phyloP scores from a whole-genome alignment of 768 basidiomycete species.

The Boletus rex-veris region DNA sequence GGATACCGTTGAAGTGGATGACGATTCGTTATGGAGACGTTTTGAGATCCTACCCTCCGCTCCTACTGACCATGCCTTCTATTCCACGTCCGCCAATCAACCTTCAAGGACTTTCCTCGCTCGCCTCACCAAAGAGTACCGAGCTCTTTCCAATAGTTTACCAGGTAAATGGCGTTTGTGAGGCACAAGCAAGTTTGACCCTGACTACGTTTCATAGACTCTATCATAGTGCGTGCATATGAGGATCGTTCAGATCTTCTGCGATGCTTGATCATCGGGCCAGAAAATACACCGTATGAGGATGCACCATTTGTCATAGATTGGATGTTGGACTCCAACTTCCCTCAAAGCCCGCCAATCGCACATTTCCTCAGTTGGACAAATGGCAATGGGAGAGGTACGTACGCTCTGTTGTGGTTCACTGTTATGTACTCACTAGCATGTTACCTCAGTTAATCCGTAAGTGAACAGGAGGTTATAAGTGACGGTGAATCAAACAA shows the following conservation, averaged over 20 bases:
- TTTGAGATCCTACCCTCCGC: conserved; percentile 76
- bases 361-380: conserved; percentile 95
- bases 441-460: conserved; percentile 59
- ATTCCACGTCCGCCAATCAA: conserved; percentile 53
- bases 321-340: conserved; percentile 84
- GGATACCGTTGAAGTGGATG: conserved; percentile 30
- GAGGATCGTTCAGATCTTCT: conserved; percentile 87
- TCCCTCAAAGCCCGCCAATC: conserved; percentile 75
- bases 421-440: background rate
- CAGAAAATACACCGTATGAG: conserved; percentile 92
- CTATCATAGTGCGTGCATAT: conserved; percentile 85
- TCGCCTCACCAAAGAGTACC: conserved; percentile 82
- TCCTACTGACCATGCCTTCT: conserved; percentile 82
- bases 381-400: conserved; percentile 81
- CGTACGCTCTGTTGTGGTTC: conserved; percentile 1
- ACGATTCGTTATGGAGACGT: conserved; percentile 63
- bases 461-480: conserved; percentile 36
- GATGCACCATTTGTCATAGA: conserved; percentile 95
- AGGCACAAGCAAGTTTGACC: background rate
- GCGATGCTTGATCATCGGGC: conserved; percentile 86
- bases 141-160: conserved; percentile 69
- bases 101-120: conserved; percentile 71
- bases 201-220: conserved; percentile 45
- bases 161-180: conserved; percentile 57
- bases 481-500: background rate